Conservation (phyloP, 768 basidiomycete species). For the Plicaturopsis crispa region DNA sequence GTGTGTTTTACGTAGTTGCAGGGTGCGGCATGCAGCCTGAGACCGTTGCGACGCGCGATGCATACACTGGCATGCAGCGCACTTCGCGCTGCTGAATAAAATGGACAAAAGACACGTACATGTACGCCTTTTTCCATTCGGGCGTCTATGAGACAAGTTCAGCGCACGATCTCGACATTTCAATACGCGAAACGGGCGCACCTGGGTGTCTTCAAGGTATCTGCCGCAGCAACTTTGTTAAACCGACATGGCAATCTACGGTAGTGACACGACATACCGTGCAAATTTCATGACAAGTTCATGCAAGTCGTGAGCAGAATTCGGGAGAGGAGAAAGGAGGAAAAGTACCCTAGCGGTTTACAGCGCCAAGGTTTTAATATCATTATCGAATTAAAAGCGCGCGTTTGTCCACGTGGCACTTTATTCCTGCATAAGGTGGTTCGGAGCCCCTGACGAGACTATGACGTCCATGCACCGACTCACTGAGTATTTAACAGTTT, state of each 20-base stretch:
- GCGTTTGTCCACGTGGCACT: no score
- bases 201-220: slow-evolving; percentile 67
- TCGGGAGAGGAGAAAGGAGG: no score
- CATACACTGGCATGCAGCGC: no score
- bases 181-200: slow-evolving; percentile 13
- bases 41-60: no score
- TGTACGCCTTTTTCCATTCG: slow-evolving; percentile 70
- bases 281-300: slow-evolving; percentile 47
- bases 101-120: slow-evolving; percentile 28
- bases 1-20: neutral
- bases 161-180: slow-evolving; percentile 2
- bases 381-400: no score
- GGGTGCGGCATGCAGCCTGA: slow-evolving; percentile 1
- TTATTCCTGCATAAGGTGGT: no score
- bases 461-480: no score
- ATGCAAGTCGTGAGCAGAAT: neutral
- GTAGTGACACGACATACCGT: slow-evolving; percentile 27
- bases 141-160: slow-evolving; percentile 38
- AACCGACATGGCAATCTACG: neutral
- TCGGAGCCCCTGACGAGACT: no score
- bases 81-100: no score
- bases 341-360: no score
- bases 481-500: no score
- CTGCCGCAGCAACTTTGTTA: slow-evolving; percentile 23
- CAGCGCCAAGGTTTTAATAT: no score